Evolutionary conservation across 108 stramenopile genomes (phyloP), one percentile per base, ranked within the genome.

Genomic region (Pseudonitzschia delicatissima): DNA sequence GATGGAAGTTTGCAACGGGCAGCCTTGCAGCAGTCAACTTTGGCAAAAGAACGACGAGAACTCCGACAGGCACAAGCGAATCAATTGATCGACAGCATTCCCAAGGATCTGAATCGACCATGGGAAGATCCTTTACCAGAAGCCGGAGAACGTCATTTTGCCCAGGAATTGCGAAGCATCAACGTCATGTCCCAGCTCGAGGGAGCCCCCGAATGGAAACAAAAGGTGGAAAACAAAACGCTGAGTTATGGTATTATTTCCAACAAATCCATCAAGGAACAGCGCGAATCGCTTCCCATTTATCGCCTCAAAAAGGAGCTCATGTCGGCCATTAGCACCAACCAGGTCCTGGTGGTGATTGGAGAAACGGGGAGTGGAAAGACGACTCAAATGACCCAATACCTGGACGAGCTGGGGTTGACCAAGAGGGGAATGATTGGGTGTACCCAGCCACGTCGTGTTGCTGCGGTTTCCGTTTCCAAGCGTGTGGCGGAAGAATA

Each of bases 371-470:
- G 98, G 7, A 64, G 58, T 11, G 96, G 98, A 23, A 68, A 69
- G 77, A 97, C 97, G 6, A 99, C 98, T 0, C 98, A 99, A 82
- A 97, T 98, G 97, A 98, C 97, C 8, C 98, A 99, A 74, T 99
- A 99, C 77, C 76, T 98, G 82, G 91, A 83, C 18, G 98, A 99
- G 72, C 70, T 97, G 58, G 98, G 98, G 3, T 71, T 96, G 31
- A 94, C 96, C 11, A 81, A 85, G 57, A 77, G 79, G 33, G 96
- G 66, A 25, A 96, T 98, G 69, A 88, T 99, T 61, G 98, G 98
- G 15, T 99, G 98, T 53, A 99, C 98, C 1, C 98, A 99, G 82
- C 98, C 98, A 26, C 82, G 97, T 55, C 95, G 98, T 70, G 97
- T 99, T 31, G 97, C 97, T 29, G 98, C 97, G 15, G 86, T 96